Percentiles rank a stretch among this genome's conserved stretches.
These are phyloP conservation scores for Fraxinus quadrangulata DNA, from an alignment of 257 asterid species.

Conservation along the genomic window DNA sequence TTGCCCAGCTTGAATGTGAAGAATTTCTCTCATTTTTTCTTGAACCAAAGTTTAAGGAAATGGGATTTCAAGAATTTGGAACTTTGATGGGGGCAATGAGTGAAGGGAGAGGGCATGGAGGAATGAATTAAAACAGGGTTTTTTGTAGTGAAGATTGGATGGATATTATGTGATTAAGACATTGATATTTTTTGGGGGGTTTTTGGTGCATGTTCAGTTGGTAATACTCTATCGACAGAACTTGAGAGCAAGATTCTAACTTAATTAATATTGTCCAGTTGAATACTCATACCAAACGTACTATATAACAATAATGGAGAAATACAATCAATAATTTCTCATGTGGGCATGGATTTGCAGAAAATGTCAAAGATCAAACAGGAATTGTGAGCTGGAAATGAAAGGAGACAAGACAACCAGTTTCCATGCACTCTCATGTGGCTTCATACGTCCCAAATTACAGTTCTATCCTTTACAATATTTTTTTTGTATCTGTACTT, in stretches of 20 bases:
- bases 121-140: conserved; percentile 28
- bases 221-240: conserved; percentile 12
- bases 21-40: conserved; percentile 63
- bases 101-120: conserved; percentile 13
- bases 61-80: neutral
- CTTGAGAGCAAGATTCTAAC: conserved; percentile 23
- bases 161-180: conserved; percentile 29
- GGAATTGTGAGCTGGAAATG: conserved; percentile 57
- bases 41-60: neutral
- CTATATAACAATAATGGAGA: conserved; percentile 28
- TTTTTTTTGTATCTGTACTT: neutral
- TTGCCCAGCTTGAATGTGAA: conserved; percentile 77
- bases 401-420: conserved; percentile 49
- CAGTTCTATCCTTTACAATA: neutral
- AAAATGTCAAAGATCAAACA: conserved; percentile 52
- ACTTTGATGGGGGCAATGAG: conserved; percentile 34
- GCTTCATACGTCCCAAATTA: neutral
- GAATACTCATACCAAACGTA: neutral
- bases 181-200: conserved; percentile 35
- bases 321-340: conserved; percentile 33
- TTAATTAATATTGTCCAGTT: conserved; percentile 40
- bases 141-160: conserved; percentile 34
- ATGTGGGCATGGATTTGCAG: conserved; percentile 56
- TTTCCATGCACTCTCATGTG: conserved; percentile 27
- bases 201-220: neutral